Base-by-base conservation (phyloP, 1,139 yeast genomes). In the Nakaseomyces delphensis region DNA sequence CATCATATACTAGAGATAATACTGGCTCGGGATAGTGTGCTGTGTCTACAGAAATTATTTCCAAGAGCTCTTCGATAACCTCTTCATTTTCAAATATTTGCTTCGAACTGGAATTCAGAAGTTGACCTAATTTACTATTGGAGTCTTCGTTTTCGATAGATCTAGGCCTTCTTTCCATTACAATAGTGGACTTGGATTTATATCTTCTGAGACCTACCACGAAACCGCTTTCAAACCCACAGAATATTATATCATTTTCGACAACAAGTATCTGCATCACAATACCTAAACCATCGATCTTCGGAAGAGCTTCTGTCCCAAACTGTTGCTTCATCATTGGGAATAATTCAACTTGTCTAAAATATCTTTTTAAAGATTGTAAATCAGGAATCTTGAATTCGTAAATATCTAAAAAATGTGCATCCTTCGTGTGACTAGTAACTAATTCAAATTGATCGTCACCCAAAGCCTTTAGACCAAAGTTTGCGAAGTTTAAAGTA, bases 401-500 rank as follows among this genome's bases (percentile, higher is more conserved):
- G 40, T 58, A 59, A 3, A 59, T 43, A 38, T 59, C 64, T 23
- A 60, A 48, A 5, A 45, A 38, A 40, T 58, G 62, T 1, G 62
- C 48, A 41, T 56, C 51, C 40, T 50, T 51, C 2, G 64, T 59
- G 43, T 59, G 57, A 30, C 58, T 56, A 36, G 63, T 55, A 38
- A 50, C 43, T 37, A 59, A 43, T 10, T 52, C 48, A 33, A 48
- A 53, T 11, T 43, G 42, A 8, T 31, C 25, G 5, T 40, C 45
- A 6, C 38, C 16, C n/a, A 36, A 36, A 6, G 18, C n/a, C 4
- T 36, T 40, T 9, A 46, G 11, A 6, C 40, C 40, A 31, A 57
- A 51, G 41, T 60, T 59, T 0, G 63, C 57, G 46, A 60, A 60
- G 40, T 58, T 60, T 25, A 59, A 38, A 2, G 63, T 58, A 44